Conservation (phyloP, 495 filamentous ascomycete genomes). For the Geopyxis carbonaria region DNA sequence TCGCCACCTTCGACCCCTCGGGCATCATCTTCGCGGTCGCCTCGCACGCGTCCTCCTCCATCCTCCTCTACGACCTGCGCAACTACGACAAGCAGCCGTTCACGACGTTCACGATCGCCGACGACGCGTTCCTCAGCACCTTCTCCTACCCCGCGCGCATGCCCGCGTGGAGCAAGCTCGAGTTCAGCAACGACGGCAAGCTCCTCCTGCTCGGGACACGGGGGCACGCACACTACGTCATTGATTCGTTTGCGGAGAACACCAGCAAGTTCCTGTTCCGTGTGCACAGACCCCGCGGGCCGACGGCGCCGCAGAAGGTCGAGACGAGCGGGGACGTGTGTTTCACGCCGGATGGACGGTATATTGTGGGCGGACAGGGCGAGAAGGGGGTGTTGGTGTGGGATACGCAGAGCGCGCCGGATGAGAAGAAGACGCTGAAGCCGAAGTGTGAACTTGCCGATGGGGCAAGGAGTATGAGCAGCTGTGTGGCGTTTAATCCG, state of each 20-base stretch:
- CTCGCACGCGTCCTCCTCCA: constrained; percentile 51
- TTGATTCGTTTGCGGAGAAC: constrained; percentile 60
- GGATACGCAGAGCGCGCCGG: constrained; percentile 47
- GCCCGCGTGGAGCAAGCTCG: constrained; percentile 61
- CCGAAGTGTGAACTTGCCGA: constrained; percentile 49
- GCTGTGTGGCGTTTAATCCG: constrained; percentile 74
- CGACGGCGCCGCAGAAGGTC: constrained; percentile 20
- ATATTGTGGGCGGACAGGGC: constrained; percentile 59
- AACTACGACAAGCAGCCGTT: constrained; percentile 88
- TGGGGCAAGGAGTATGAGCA: constrained; percentile 39
- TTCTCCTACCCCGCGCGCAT: constrained; percentile 21
- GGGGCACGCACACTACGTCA: constrained; percentile 61
- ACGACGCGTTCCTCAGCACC: constrained; percentile 30
- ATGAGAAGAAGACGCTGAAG: constrained; percentile 42
- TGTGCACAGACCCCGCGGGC: constrained; percentile 23
- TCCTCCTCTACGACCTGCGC: constrained; percentile 82
- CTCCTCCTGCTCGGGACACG: constrained; percentile 65
- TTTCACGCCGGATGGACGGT: constrained; percentile 75
- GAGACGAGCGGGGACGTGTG: constrained; percentile 62
- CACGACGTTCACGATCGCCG: constrained; percentile 50
- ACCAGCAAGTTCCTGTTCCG: constrained; percentile 35
- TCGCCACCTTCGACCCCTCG: constrained; percentile 75
- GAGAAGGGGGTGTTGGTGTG: constrained; percentile 61
- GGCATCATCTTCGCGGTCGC: constrained; percentile 83
- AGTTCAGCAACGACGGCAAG: constrained; percentile 92